Base-by-base conservation (phyloP, 257 asterid genomes). In the Nicotiana paniculata region DNA sequence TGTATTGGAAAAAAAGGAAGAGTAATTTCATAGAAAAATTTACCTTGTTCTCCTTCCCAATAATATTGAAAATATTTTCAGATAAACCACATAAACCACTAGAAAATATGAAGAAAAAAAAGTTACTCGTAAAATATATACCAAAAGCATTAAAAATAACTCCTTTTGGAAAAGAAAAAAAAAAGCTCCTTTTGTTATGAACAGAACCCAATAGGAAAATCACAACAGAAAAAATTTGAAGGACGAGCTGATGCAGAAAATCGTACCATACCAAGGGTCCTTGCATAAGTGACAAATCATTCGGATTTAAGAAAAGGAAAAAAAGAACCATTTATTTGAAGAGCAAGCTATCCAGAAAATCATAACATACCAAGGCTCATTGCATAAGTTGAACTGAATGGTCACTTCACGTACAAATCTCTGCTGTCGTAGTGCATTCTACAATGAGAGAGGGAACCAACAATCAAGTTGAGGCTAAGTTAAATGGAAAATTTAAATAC, bases 401-500 rank as follows among this genome's bases (percentile, higher is more conserved):
- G 97, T 90, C 78, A 94, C 98, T 91, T 94, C 98, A 65, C 98
- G 98, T 57, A 96, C 93, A 90, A 91, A 93, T 86, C 94, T 91
- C 90, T 94, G 97, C 66, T 96, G 97, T 81, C 98, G 95, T 72
- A 92, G 83, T 70, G 99, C 98, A 89, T 94, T 96, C 99, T 96
- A 53, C 77, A 83, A 66, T 69, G 63, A 43, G 32, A 77, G 84
- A 66, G 58, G 58, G 30, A 81, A 80, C 79, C 63, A 51, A 48
- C 59, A 76, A 70, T 54, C 35, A 33, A 33, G 74, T 63, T 77
- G 77, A 66, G 46, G 17, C 43, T 51, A 58, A 43, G 78, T 81
- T 51, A 67, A 81, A 21, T 32, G 24, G 16, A 61, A 58, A 62
- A 6, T n/a, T 33, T 28, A 28, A 48, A 81, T 37, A 35, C 64